These are phyloP conservation scores for Noccaea bulbosa DNA, from an alignment of 345 rosid genomes.

Conservation along the genomic window DNA sequence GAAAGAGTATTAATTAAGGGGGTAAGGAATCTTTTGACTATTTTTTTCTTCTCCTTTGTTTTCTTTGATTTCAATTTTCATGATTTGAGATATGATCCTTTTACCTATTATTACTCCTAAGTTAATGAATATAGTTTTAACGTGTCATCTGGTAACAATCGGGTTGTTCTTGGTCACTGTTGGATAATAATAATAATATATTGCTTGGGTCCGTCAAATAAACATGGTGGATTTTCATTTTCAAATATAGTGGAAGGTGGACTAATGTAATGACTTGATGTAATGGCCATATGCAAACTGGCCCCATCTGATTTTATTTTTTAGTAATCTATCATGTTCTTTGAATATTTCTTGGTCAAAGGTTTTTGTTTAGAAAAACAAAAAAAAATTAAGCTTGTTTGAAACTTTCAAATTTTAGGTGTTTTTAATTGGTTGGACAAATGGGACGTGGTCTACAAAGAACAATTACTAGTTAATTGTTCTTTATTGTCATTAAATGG, in stretches of 20 bases:
- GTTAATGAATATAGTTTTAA: too few species aligned
- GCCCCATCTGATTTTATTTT: constrained; percentile 1
- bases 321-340: not conserved
- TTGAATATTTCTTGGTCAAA: constrained; percentile 33
- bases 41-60: constrained; percentile 22
- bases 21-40: constrained; percentile 43
- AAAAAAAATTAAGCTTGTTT: not conserved
- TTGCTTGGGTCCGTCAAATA: constrained; percentile 3
- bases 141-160: not conserved
- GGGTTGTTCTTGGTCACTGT: constrained; percentile 1
- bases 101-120: not conserved
- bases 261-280: constrained; percentile 16
- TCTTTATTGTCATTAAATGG: constrained; percentile 9
- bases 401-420: constrained; percentile 23
- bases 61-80: constrained; percentile 15
- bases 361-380: constrained; percentile 5
- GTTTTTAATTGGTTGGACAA: constrained; percentile 16
- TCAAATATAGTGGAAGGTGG: constrained; percentile 20
- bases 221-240: not conserved
- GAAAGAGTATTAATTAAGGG: constrained; percentile 31
- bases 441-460: constrained; percentile 29
- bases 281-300: constrained; percentile 28
- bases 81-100: constrained; percentile 19
- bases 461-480: not conserved
- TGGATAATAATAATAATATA: not conserved